Evolutionary conservation across 2,329 filamentous ascomycete genomes (phyloP), one percentile per base, ranked within the genome.

Genomic region (Trichoderma hamatum): DNA sequence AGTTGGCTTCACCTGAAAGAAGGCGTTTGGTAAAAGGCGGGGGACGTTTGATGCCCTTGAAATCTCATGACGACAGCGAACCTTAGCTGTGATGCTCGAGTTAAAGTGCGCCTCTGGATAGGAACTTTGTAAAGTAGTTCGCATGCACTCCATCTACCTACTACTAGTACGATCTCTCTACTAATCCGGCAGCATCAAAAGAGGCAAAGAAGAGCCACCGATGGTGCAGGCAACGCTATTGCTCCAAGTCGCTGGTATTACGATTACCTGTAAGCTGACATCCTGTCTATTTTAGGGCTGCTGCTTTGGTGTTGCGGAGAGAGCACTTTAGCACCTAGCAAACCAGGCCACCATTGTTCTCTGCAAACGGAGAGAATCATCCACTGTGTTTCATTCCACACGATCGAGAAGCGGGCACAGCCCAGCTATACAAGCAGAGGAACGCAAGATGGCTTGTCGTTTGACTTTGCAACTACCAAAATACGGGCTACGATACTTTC

Each of bases 21-120:
- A 39, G 39, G 28, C 62, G 46, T 43, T 56, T 39, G 24, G 11
- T 36, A 24, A 46, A 66, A 39, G 62, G 62, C 62, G 62, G 62
- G 62, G 62, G 21, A 58, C 21, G 7, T 6, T 26, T 66, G 36
- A 55, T 34, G 62, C 51, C 26, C 30, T 16, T 11, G 24, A 54
- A 19, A 46, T 52, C 34, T 21, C 26, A 54, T 66, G 62, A 66
- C 36, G 52, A 65, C 32, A 26, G 51, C 52, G 52, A 66, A 66
- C 62, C 54, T 55, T 66, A 28, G 19, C 39, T 28, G 34, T 16
- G 61, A 55, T 64, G 61, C 61, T 43, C 43, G 61, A 55, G 30
- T 30, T 55, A 64, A 49, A 49, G 32, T 54, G 16, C 46, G 24
- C 46, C 14, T 64, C 61, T 54, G 60, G n/a, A 21, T 34, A 13